Evolutionary conservation across 345 rosid genomes (phyloP).

Genomic region (Arabis hirsuta): DNA sequence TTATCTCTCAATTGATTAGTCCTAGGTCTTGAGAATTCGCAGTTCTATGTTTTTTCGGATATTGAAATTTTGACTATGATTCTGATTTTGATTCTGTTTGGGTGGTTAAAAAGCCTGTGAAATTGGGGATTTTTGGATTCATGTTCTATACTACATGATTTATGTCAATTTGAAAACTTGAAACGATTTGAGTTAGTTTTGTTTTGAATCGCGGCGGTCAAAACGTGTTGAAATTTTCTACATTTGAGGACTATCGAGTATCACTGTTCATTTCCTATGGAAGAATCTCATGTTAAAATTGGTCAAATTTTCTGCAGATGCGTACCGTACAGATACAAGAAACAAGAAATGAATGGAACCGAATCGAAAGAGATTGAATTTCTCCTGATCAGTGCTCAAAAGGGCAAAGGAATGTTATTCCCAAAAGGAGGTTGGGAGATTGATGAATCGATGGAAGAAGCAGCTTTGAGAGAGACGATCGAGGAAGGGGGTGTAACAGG

Average conservation of each 20-base stretch:
- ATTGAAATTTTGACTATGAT: too few species aligned
- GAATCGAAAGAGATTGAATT: slow-evolving; percentile 47
- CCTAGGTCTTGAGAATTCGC: not conserved
- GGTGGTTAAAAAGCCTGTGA: not conserved
- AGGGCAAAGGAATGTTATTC: slow-evolving; percentile 59
- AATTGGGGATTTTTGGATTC: not conserved
- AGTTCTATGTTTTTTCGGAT: not conserved
- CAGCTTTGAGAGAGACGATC: slow-evolving; percentile 56
- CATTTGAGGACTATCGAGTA: slow-evolving; percentile 3
- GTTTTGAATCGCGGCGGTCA: not conserved
- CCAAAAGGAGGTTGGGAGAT: slow-evolving; percentile 77
- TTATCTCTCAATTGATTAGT: not conserved
- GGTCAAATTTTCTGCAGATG: slow-evolving; percentile 49
- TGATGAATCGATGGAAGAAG: slow-evolving; percentile 62
- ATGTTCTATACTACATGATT: too few species aligned
- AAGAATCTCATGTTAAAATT: slow-evolving; percentile 12
- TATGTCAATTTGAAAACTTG: not conserved
- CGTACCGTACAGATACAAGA: slow-evolving; percentile 63
- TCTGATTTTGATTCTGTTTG: not conserved
- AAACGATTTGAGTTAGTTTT: not conserved
- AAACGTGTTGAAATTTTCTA: slow-evolving; percentile 14
- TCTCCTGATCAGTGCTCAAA: slow-evolving; percentile 59
- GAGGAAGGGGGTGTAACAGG: slow-evolving; percentile 72
- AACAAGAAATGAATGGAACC: slow-evolving; percentile 16
- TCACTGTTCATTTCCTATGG: not conserved